Conservation (phyloP, 805 yeast genomes). For the Priceomyces castillae region DNA sequence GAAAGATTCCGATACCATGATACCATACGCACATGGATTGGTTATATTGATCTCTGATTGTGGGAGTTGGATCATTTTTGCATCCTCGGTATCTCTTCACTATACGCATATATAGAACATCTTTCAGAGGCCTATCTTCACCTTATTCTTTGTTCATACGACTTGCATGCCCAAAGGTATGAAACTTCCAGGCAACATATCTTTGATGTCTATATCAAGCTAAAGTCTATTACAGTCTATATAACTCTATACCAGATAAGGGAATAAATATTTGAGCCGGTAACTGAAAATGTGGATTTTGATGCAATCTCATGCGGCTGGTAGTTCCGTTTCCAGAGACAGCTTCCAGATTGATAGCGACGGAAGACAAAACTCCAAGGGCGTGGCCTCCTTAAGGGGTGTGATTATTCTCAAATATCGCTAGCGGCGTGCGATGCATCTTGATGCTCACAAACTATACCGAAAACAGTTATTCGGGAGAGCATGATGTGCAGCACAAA, state of each 20-base stretch:
- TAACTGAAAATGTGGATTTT: background rate
- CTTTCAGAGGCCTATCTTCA: too few relatives aligned
- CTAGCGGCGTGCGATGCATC: background rate
- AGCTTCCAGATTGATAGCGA: background rate
- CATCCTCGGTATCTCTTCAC: background rate
- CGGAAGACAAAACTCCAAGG: background rate
- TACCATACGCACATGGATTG: background rate
- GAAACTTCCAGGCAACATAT: too few relatives aligned
- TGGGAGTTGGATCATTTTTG: background rate
- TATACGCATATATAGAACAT: background rate
- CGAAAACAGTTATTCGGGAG: conserved; percentile 7
- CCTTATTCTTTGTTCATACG: too few relatives aligned
- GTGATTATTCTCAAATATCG: background rate
- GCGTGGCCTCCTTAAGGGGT: background rate
- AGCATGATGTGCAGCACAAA: background rate
- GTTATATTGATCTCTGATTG: background rate
- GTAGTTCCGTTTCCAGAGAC: background rate
- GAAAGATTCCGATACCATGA: too few relatives aligned
- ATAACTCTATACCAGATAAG: background rate
- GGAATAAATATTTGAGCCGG: background rate
- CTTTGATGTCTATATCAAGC: background rate
- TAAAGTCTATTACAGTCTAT: background rate
- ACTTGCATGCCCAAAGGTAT: too few relatives aligned
- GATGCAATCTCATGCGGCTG: background rate
- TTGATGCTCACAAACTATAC: conserved; percentile 2